Percentiles rank a stretch among this genome's conserved stretches.
Conservation (phyloP, 2,329 filamentous ascomycete species). For the Sporothrix brunneoviolacea region DNA sequence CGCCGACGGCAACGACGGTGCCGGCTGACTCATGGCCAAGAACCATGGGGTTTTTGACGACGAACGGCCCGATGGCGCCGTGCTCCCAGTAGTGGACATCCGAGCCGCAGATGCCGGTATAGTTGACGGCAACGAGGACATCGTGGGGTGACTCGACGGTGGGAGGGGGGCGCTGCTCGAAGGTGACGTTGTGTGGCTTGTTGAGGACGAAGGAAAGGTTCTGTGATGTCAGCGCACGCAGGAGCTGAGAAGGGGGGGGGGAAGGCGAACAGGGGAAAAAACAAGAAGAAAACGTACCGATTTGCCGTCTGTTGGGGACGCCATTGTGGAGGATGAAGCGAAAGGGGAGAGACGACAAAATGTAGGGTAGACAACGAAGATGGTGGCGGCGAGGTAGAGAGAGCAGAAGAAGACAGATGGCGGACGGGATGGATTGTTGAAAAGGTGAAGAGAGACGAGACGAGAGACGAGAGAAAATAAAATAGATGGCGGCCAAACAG, state of each 20-base stretch:
- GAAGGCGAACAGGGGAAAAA: neutral
- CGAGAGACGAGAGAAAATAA: neutral
- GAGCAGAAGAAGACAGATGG: neutral
- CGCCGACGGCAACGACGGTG: slow-evolving; percentile 65
- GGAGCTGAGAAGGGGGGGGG: too few relatives aligned
- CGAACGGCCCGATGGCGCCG: slow-evolving; percentile 79
- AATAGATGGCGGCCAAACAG: neutral
- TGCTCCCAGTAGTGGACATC: slow-evolving; percentile 86
- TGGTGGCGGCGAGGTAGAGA: neutral
- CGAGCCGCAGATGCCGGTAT: slow-evolving; percentile 83
- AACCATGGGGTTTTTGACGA: slow-evolving; percentile 74
- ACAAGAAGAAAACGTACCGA: slow-evolving; percentile 22
- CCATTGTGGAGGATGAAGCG: slow-evolving; percentile 13
- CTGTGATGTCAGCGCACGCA: slow-evolving; percentile 41
- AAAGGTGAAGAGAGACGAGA: neutral
- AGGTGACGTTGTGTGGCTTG: slow-evolving; percentile 64
- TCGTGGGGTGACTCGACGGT: slow-evolving; percentile 60
- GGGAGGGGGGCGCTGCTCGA: slow-evolving; percentile 69
- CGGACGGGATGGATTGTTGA: neutral
- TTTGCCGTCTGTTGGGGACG: slow-evolving; percentile 22
- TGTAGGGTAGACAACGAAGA: too few relatives aligned
- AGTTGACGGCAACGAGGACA: slow-evolving; percentile 74
- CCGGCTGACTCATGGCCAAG: slow-evolving; percentile 69
- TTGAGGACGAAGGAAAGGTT: slow-evolving; percentile 83
- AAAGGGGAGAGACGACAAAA: neutral